Base-by-base conservation (phyloP, 2,329 filamentous ascomycete species). In the Zymoseptoria brevis region DNA sequence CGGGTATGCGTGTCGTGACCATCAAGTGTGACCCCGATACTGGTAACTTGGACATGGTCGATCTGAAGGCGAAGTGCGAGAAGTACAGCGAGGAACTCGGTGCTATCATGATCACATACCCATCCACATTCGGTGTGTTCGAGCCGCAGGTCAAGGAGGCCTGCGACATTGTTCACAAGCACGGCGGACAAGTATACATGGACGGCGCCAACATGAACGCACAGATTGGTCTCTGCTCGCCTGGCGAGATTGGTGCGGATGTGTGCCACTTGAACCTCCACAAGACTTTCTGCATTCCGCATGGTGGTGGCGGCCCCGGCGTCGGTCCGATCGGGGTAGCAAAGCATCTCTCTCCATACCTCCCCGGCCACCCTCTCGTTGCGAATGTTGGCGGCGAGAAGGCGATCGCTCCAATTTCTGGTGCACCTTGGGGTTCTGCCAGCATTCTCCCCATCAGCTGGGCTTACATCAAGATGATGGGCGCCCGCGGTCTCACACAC, bases 191-290 rank as follows among this genome's bases (percentile, higher is more conserved):
- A 72, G 93, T 97, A 16, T 97, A 96, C 80, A 96, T 97, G 93
- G 93, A 97, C 72, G 93, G 93, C 53, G 93, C 93, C 65, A 97
- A 97, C 79, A 94, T 96, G 90, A 97, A 96, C 72, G 93, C 93
- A 19, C 93, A 97, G 75, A 96, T 97, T 64, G 93, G 93, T 11
- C 83, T 97, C 9, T 96, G 90, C 79, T 96, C 90, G 0, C 93
- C 93, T 1, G 93, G 93, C 48, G 91, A 95, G 74, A 96, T 97
- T 66, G 93, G 93, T 19, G 93, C 93, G 29, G 93, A 97, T 73
- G 92, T 96, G 48, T 97, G 93, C 82, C 93, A 96, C 78, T 81
- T 97, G 61, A 97, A 97, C 76, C 82, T 97, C 50, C 93, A 97
- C 84, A 97, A 97, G 83, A 97, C 93, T 2, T 97, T 97, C 81